Evolutionary conservation across 192 early-diverging fungal species (phyloP), one percentile per base, ranked within the genome.

Genomic region (Cetraspora pellucida): DNA sequence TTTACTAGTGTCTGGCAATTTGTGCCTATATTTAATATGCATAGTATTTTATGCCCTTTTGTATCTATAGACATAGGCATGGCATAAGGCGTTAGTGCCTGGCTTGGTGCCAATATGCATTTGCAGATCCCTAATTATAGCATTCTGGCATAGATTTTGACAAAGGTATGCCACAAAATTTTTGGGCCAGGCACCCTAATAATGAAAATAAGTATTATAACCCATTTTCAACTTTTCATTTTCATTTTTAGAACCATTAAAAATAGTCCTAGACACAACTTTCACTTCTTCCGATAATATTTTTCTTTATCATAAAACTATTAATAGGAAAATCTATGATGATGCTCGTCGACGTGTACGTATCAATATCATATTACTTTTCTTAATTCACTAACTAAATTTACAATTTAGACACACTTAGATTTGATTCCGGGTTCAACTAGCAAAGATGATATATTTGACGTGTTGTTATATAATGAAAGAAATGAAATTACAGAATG

Each of bases 271-370:
- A 23, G 88, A 89, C 16, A 82, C 66, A 6, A n/a, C 80, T 30
- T 70, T 79, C 2, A 78, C 60, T 6, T n/a, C 58, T 19, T 61
- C 75, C 27, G 79, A 77, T 17, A 80, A 84, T 47, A 71, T 72
- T 13, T 89, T 83, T 70, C 30, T 89, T 43, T 57, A 54, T n/a
- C 84, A 89, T 65, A 89, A 89, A 76, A 88, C 88, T 3, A 89
- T 87, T 16, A 63, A 82, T n/a, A 81, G 88, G 3, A 68, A 76
- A 46, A 71, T 83, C 0, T 87, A 89, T 60, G 78, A 85, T 49
- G 64, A 75, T 5, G 87, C 88, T 3, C 77, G 87, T 31, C 64
- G 65, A n/a, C 71, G 88, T 16, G 72, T 63, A 49, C 25, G 81
- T 72, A 79, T 66, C 11, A 27, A 73, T 21, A 13, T 45, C 9